Evolutionary conservation across 805 yeast species (phyloP).

Genomic region (Maudiozyma barnettii): DNA sequence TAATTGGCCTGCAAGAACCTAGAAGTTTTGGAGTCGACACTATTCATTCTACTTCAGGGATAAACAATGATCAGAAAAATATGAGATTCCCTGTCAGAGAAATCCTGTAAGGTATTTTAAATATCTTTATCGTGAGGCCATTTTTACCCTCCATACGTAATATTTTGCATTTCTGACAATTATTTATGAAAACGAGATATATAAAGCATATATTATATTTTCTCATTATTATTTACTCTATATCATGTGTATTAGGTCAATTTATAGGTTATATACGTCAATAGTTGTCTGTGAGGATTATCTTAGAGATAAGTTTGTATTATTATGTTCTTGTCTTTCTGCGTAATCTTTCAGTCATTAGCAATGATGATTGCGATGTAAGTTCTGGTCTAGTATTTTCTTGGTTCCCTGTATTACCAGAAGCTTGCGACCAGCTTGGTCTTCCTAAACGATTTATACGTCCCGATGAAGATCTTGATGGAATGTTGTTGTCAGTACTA

Average conservation of each 20-base stretch:
- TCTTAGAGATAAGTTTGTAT: too few relatives aligned
- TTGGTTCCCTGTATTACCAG: background rate
- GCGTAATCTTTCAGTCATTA: slow-evolving; percentile 27
- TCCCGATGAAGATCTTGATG: slow-evolving; percentile 1
- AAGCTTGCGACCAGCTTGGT: background rate
- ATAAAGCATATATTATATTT: background rate
- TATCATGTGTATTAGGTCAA: too few relatives aligned
- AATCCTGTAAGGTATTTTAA: background rate
- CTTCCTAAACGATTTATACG: slow-evolving; percentile 1
- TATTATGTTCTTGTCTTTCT: slow-evolving; percentile 11
- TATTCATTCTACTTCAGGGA: background rate
- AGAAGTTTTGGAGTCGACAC: background rate
- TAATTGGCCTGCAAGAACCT: background rate
- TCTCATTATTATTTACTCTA: too few relatives aligned
- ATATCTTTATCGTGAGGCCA: background rate
- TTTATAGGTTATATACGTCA: too few relatives aligned
- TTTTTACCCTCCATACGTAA: background rate
- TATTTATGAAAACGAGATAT: background rate
- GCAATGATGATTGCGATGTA: slow-evolving; percentile 12
- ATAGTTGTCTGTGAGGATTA: too few relatives aligned
- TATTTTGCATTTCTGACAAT: background rate
- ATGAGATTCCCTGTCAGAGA: background rate
- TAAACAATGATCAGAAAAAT: background rate
- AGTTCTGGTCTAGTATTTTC: background rate
- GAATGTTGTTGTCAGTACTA: background rate